Evolutionary conservation across 352 stramenopile species (phyloP), one percentile per base, ranked within the genome.

Genomic region (Phytophthora uliginosa): DNA sequence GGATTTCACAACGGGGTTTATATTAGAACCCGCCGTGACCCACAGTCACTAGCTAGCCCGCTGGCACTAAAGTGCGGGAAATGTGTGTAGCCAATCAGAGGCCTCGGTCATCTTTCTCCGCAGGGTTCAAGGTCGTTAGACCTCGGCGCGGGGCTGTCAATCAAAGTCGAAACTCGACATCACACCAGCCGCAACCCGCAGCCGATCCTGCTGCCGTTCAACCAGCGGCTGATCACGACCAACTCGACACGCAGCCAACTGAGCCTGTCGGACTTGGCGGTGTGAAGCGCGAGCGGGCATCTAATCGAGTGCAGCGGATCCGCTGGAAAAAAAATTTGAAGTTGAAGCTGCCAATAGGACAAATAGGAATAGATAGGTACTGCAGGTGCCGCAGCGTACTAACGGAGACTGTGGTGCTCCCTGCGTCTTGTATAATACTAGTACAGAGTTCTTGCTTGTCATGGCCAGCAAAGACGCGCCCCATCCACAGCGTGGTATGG

Each of bases 191-290:
- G 79, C 17, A 91, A 91, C 60, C 83, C 83, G 6, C 57, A 83
- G 61, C 83, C 83, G 48, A 89, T 89, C 20, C 71, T 91, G 22
- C 63, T 91, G 61, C 77, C 74, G 34, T 89, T 89, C 47, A 89
- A 84, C 55, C 78, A 84, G 62, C 68, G 71, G 0, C 65, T 84
- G 24, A 73, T 84, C 40, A 71, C 71, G 1, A 74, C 63, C 2
- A 69, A 66, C 28, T 84, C 74, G 48, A 75, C 60, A 28, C 70
- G 74, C 45, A 84, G 76, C 51, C 73, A 80, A n/a, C n/a, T 82
- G 53, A 79, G 72, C 33, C 36, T 81, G 10, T 64, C 72, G 47
- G 75, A 83, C 26, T 51, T 77, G 42, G 63, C 63, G 18, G 73
- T 73, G 26, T 73, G 36, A 42, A 13, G 36, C 15, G 26, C 6